Percentiles rank a stretch among this genome's conserved stretches.
These are phyloP conservation scores for Pleurotus pulmonarius DNA, from an alignment of 768 basidiomycete genomes.

Conservation along the genomic window DNA sequence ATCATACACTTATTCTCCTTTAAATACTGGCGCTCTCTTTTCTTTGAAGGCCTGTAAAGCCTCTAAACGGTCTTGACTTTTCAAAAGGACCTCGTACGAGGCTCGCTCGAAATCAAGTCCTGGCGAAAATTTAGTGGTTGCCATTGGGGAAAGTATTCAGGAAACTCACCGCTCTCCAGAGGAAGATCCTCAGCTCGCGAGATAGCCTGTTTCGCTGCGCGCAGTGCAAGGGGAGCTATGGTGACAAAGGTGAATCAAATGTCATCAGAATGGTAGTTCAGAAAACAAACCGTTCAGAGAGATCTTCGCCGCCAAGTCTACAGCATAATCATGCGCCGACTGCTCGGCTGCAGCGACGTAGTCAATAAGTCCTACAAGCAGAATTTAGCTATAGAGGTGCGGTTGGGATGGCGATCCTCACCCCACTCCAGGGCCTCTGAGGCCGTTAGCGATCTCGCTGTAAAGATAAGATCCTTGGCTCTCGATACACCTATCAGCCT, in stretches of 20 bases:
- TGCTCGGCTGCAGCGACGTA: constrained; percentile 63
- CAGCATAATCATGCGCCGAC: constrained; percentile 66
- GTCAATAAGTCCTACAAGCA: constrained; percentile 69
- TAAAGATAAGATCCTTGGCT: constrained; percentile 87
- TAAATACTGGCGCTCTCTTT: constrained; percentile 76
- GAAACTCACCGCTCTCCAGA: constrained; percentile 61
- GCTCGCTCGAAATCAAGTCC: constrained; percentile 92
- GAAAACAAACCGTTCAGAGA: constrained; percentile 51
- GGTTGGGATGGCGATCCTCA: constrained; percentile 22
- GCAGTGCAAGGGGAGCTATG: constrained; percentile 78
- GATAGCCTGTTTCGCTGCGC: constrained; percentile 86
- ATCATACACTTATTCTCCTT: constrained; percentile 57
- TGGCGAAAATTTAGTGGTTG: constrained; percentile 16
- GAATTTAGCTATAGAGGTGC: neutral
- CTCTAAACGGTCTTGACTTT: constrained; percentile 73
- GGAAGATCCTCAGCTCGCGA: constrained; percentile 75
- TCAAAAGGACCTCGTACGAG: constrained; percentile 77
- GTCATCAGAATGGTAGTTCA: too few species aligned
- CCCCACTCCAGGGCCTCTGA: constrained; percentile 70
- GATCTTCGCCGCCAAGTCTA: constrained; percentile 66
- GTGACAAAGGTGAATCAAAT: neutral
- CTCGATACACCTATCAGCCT: constrained; percentile 74
- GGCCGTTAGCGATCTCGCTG: constrained; percentile 66
- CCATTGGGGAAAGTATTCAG: neutral
- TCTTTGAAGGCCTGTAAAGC: constrained; percentile 85